Evolutionary conservation across 345 rosid genomes (phyloP).

Genomic region (Linum usitatissimum): DNA sequence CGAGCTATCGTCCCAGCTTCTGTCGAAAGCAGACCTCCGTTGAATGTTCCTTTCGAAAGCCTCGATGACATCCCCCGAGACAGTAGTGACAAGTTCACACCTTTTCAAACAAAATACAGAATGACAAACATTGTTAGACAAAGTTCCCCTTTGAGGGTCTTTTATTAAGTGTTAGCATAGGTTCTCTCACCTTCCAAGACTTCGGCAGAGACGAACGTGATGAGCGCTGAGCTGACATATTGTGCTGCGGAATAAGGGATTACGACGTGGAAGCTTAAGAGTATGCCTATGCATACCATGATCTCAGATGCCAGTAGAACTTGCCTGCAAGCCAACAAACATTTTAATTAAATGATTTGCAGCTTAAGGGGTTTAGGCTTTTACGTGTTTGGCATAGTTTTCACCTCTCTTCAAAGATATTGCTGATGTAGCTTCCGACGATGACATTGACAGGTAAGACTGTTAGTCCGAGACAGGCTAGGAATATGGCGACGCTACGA

Average conservation of each 20-base stretch:
- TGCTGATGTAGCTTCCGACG: constrained; percentile 91
- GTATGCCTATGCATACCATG: constrained; percentile 38
- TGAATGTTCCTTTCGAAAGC: constrained; percentile 45
- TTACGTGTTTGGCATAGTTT: neutral
- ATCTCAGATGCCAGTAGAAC: constrained; percentile 12
- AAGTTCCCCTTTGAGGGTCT: too few species aligned
- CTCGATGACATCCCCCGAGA: constrained; percentile 53
- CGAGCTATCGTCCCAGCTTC: constrained; percentile 55
- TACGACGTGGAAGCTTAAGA: constrained; percentile 35
- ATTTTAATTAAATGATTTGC: neutral
- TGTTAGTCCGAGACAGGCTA: constrained; percentile 84
- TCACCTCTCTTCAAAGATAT: constrained; percentile 99
- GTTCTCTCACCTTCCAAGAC: constrained; percentile 42
- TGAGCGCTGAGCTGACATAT: constrained; percentile 35
- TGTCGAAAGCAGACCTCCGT: constrained; percentile 51
- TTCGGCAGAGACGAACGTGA: constrained; percentile 49
- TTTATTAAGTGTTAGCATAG: too few species aligned
- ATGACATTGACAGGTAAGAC: constrained; percentile 84
- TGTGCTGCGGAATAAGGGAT: constrained; percentile 42
- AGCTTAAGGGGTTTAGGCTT: neutral
- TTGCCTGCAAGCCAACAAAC: constrained; percentile 2
- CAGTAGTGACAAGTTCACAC: constrained; percentile 45
- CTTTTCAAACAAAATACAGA: constrained; percentile 16
- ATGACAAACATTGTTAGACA: neutral
- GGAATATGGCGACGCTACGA: constrained; percentile 67